Evolutionary conservation across 352 stramenopile genomes (phyloP).

Genomic region (Pythium guiyangense): DNA sequence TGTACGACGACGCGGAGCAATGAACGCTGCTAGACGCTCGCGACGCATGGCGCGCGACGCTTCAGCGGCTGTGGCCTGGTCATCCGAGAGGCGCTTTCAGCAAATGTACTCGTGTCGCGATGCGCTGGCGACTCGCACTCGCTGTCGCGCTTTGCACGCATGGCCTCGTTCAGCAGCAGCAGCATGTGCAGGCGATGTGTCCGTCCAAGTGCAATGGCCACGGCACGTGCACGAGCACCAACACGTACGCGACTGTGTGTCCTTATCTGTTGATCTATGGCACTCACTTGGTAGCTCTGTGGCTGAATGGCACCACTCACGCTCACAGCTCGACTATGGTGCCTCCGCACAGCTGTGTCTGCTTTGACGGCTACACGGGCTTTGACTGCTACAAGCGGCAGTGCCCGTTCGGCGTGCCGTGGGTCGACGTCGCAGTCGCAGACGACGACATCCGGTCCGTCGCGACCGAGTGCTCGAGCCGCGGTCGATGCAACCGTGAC

Average conservation of each 20-base stretch:
- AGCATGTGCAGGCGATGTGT: slow-evolving; percentile 21
- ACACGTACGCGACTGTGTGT: slow-evolving; percentile 31
- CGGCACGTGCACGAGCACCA: slow-evolving; percentile 43
- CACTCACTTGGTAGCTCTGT: too few relatives aligned
- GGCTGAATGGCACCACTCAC: too few relatives aligned
- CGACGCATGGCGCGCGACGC: too few relatives aligned
- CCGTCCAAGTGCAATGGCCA: slow-evolving; percentile 67
- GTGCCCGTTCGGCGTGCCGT: slow-evolving; percentile 69
- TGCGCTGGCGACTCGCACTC: not conserved
- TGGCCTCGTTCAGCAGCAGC: slow-evolving; percentile 8
- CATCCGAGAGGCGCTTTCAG: not conserved
- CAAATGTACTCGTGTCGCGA: not conserved
- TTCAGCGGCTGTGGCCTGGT: too few relatives aligned
- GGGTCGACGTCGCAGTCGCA: slow-evolving; percentile 45
- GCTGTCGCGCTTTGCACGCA: not conserved
- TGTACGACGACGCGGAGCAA: too few relatives aligned
- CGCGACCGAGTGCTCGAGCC: slow-evolving; percentile 57
- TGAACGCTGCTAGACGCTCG: too few relatives aligned
- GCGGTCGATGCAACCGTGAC: slow-evolving; percentile 76
- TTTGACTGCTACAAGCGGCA: slow-evolving; percentile 80
- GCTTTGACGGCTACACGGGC: slow-evolving; percentile 79
- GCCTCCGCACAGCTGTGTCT: slow-evolving; percentile 73
- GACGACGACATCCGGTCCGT: slow-evolving; percentile 38
- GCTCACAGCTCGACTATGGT: not conserved
- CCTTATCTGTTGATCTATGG: too few relatives aligned